Evolutionary conservation across 768 basidiomycete species (phyloP), one percentile per base, ranked within the genome.

Genomic region (Dentipellis sp.): DNA sequence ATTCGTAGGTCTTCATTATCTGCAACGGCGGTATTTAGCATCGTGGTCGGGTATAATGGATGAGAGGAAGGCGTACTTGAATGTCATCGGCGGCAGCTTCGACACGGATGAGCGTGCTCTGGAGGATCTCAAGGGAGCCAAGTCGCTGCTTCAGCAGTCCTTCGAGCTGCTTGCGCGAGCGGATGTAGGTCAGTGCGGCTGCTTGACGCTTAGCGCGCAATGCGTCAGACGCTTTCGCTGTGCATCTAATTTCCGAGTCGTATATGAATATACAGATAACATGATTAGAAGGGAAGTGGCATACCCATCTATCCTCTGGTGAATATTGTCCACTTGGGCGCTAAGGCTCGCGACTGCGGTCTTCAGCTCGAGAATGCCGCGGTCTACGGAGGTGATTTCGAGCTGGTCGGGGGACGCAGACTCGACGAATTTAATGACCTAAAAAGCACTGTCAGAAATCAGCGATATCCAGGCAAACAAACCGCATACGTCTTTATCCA

Each of bases 11-110:
- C 61, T 80, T 81, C 81, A 98, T 83, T 51, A 97, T 88, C 91
- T 94, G 60, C 51, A 56, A 56, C 38, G 52, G 6, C 40, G n/a
- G n/a, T 2, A 17, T 21, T n/a, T 19, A 8, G 10, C 11, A 34
- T 42, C 38, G 22, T 4, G 50, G 5, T 19, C 11, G 46, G 11
- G n/a, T 8, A 51, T 22, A 17, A 42, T 46, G 45, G 53, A 14
- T 14, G 53, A 55, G 39, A 19, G 46, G 47, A 56, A n/a, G n/a
- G 65, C 72, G 45, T 65, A 94, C 94, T 75, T 92, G 86, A 10
- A 94, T 77, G 68, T 97, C 89, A 2, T 86, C 86, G 29, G 89
- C 89, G n/a, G 94, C 90, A 3, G 84, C 80, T 70, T 98, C 92
- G 5, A 97, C 91, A 47, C 81, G 79, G 47, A 91, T 72, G 38